phyloP scores from a whole-genome alignment of 768 basidiomycete genomes.

The Neoboletus brunneissimus region DNA sequence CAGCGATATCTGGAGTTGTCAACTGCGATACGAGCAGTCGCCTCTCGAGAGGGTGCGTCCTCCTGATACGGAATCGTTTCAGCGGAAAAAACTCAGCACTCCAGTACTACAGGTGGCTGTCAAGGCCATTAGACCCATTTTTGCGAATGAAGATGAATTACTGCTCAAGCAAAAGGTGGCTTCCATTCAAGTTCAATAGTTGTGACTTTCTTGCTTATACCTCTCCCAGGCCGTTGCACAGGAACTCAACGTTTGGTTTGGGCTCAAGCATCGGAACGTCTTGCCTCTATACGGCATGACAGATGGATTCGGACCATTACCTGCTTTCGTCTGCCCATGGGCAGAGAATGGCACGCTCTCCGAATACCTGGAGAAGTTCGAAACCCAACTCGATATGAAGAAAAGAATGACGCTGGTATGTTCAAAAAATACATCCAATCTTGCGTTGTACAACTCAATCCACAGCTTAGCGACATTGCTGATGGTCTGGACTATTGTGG shows the following conservation, averaged over 20 bases:
- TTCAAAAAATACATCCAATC: not conserved
- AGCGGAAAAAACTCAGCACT: not conserved
- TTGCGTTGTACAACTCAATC: not conserved
- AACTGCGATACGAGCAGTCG: not conserved
- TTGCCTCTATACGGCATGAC: slow-evolving; percentile 30
- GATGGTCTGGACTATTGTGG: slow-evolving; percentile 24
- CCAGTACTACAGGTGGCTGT: slow-evolving; percentile 23
- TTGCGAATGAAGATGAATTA: not conserved
- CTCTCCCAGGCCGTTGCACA: slow-evolving; percentile 21
- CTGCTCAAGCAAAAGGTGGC: slow-evolving; percentile 17
- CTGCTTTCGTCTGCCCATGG: slow-evolving; percentile 36
- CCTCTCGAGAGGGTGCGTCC: slow-evolving; percentile 13
- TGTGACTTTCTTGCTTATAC: slow-evolving; percentile 6
- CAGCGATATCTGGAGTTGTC: slow-evolving; percentile 31
- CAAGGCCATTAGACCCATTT: slow-evolving; percentile 20
- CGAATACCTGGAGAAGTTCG: slow-evolving; percentile 26
- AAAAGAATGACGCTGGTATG: slow-evolving; percentile 21
- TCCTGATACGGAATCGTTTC: not conserved
- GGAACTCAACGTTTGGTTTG: slow-evolving; percentile 32
- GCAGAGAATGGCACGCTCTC: slow-evolving; percentile 31
- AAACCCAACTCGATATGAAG: slow-evolving; percentile 6
- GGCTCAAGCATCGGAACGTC: slow-evolving; percentile 30
- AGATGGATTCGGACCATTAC: slow-evolving; percentile 25
- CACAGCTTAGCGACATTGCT: slow-evolving; percentile 26
- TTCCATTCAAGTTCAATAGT: not conserved